Conservation (phyloP, 495 filamentous ascomycete genomes). For the Neurospora sp. region DNA sequence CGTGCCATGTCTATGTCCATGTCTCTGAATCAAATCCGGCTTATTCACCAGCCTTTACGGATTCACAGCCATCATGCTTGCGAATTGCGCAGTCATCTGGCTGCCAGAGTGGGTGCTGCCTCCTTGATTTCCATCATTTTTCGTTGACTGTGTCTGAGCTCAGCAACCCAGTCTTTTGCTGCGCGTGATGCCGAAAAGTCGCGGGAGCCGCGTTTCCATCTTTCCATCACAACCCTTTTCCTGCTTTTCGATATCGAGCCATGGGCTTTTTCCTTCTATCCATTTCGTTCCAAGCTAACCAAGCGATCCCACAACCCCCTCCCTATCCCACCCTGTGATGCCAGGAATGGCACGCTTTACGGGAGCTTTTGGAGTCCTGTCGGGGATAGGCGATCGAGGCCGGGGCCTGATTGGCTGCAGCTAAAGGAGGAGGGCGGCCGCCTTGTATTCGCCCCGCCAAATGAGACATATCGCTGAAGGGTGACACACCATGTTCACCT, state of each 20-base stretch:
- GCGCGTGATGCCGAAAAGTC: not conserved
- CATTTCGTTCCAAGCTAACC: not conserved
- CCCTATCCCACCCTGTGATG: constrained; percentile 1
- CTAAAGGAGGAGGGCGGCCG: constrained; percentile 4
- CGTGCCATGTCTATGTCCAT: not conserved
- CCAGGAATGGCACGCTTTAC: not conserved
- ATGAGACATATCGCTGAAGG: constrained; percentile 9
- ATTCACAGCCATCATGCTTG: not conserved
- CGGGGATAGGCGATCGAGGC: not conserved
- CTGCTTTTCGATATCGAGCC: not conserved
- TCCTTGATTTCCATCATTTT: not conserved
- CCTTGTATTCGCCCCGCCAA: constrained; percentile 14
- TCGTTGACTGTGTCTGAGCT: not conserved
- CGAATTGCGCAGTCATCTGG: not conserved
- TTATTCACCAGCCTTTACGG: not conserved
- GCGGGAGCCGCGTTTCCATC: not conserved
- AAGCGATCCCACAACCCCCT: not conserved
- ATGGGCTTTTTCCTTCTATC: not conserved
- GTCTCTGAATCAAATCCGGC: not conserved
- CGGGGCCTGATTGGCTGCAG: not conserved
- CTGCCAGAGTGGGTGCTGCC: not conserved
- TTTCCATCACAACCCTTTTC: not conserved
- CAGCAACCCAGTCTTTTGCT: not conserved
- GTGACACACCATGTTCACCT: constrained; percentile 12
- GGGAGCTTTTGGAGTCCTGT: constrained; percentile 2